phyloP scores from a whole-genome alignment of 345 rosid species.

The Excoecaria agallocha region DNA sequence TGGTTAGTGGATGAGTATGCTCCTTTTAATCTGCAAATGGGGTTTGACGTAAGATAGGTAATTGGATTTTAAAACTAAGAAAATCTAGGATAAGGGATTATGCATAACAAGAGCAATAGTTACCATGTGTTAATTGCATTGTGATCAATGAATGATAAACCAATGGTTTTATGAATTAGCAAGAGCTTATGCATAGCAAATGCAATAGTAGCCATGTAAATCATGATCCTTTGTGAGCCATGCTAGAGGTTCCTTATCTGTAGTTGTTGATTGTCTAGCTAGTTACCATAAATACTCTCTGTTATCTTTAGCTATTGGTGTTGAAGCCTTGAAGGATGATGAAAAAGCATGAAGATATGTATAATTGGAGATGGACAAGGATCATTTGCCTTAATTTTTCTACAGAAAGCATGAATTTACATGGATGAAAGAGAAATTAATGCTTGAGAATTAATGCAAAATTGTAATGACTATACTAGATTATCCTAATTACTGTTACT shows the following conservation, averaged over 20 bases:
- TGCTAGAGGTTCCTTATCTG: not conserved
- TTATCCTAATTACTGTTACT: too few relatives aligned
- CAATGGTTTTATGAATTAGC: not conserved
- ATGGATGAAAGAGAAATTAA: not conserved
- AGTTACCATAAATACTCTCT: not conserved
- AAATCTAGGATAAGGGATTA: not conserved
- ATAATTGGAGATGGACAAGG: not conserved
- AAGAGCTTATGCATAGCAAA: too few relatives aligned
- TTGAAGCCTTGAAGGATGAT: not conserved
- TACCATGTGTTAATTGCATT: not conserved
- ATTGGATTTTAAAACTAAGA: not conserved
- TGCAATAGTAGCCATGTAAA: too few relatives aligned
- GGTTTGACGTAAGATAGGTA: not conserved
- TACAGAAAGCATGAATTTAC: not conserved
- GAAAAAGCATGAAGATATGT: not conserved
- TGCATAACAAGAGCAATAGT: not conserved
- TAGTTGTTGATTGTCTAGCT: not conserved
- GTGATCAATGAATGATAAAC: not conserved
- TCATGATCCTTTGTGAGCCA: too few relatives aligned
- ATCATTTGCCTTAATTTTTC: not conserved
- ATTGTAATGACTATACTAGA: too few relatives aligned
- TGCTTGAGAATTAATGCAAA: not conserved
- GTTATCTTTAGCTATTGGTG: not conserved
- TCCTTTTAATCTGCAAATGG: not conserved
- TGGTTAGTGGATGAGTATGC: not conserved